Conservation (phyloP, 495 filamentous ascomycete genomes). For the Daldinia bambusicola region DNA sequence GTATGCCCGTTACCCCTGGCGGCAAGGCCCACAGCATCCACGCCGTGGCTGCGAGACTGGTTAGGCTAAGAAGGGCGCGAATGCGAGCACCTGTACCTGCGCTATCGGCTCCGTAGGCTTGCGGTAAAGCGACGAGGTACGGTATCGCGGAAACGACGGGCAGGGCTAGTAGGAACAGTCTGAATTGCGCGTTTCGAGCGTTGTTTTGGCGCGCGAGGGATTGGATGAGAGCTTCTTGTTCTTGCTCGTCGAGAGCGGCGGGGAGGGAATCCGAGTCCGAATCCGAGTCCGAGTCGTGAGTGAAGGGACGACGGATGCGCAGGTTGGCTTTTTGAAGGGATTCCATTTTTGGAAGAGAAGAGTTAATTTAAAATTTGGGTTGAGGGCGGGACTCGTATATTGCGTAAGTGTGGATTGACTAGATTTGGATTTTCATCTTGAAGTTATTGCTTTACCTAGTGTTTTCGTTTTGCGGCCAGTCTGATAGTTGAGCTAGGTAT, state of each 20-base stretch:
- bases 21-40: slow-evolving; percentile 59
- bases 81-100: not conserved
- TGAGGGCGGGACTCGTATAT: not conserved
- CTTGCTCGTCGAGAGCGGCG: slow-evolving; percentile 50
- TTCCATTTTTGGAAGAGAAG: not conserved
- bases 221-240: slow-evolving; percentile 77
- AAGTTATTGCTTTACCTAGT: not conserved
- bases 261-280: not conserved
- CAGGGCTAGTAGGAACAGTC: slow-evolving; percentile 65
- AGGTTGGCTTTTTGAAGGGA: slow-evolving; percentile 40
- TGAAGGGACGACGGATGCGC: slow-evolving; percentile 70
- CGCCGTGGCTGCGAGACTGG: slow-evolving; percentile 68
- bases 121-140: slow-evolving; percentile 64
- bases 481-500: too few relatives aligned
- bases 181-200: slow-evolving; percentile 67
- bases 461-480: too few relatives aligned
- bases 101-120: slow-evolving; percentile 5
- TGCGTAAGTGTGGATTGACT: too few relatives aligned
- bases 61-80: slow-evolving; percentile 62
- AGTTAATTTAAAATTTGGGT: not conserved
- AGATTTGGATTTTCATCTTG: slow-evolving; percentile 15
- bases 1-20: slow-evolving; percentile 52
- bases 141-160: slow-evolving; percentile 62
- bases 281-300: slow-evolving; percentile 62
- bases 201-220: slow-evolving; percentile 66